Conservation (phyloP, 257 asterid species). For the Ehretia macrophylla region DNA sequence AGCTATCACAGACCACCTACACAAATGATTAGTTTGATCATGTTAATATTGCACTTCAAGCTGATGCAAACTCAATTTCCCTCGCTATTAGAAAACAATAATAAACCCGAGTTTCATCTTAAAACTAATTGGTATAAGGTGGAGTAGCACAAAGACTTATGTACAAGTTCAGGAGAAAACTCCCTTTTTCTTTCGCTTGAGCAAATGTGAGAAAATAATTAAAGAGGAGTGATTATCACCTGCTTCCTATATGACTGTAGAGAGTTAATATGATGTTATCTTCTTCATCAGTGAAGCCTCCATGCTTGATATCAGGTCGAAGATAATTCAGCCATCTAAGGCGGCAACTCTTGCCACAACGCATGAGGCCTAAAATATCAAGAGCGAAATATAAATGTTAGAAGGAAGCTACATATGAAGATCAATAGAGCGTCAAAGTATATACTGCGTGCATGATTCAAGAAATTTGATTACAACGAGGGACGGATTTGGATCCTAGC, state of each 20-base stretch:
- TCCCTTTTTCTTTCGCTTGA: no score
- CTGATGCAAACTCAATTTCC: no score
- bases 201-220: background rate
- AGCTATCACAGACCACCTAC: slow-evolving; percentile 73
- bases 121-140: background rate
- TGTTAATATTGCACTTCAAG: no score
- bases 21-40: background rate
- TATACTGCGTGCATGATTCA: no score
- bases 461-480: no score
- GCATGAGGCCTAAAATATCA: slow-evolving; percentile 39
- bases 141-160: no score
- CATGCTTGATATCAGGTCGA: slow-evolving; percentile 63
- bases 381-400: background rate
- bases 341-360: slow-evolving; percentile 81
- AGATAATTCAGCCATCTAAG: slow-evolving; percentile 80
- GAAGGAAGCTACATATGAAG: background rate
- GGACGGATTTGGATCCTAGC: no score
- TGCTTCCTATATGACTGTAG: slow-evolving; percentile 57
- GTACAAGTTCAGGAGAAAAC: no score
- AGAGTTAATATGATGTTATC: slow-evolving; percentile 44
- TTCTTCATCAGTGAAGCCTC: slow-evolving; percentile 63
- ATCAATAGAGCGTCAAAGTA: no score
- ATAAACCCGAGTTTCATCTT: no score
- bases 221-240: slow-evolving; percentile 17
- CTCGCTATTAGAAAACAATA: no score